Evolutionary conservation across 441 rosid genomes (phyloP).

Genomic region (Metrosideros polymorpha): DNA sequence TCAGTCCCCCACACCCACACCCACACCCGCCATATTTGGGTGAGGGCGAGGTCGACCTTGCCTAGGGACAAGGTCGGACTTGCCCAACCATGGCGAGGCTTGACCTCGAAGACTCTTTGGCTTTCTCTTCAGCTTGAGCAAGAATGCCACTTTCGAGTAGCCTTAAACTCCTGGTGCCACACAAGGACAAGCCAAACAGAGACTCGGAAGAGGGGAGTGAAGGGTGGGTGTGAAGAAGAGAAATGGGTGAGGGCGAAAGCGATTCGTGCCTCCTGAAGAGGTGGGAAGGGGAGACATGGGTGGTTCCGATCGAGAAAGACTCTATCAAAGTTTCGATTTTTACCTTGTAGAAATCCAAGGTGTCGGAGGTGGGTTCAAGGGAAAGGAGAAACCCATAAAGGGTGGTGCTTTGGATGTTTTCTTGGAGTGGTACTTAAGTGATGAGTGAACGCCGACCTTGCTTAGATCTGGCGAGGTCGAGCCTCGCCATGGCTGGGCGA

Average conservation of each 20-base stretch:
- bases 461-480: too few relatives aligned
- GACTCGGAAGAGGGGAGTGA: conserved; percentile 18
- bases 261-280: conserved; percentile 14
- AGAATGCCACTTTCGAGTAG: conserved; percentile 30
- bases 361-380: too few relatives aligned
- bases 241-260: conserved; percentile 7
- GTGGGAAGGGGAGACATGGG: conserved; percentile 23
- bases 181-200: conserved; percentile 7
- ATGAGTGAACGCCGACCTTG: too few relatives aligned
- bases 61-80: too few relatives aligned
- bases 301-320: conserved; percentile 28
- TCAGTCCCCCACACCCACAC: too few relatives aligned
- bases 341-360: not conserved
- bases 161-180: conserved; percentile 29
- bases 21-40: too few relatives aligned
- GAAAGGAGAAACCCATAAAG: not conserved
- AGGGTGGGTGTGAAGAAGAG: conserved; percentile 5
- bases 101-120: too few relatives aligned
- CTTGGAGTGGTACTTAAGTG: not conserved
- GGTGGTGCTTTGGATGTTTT: not conserved
- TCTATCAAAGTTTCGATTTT: conserved; percentile 31
- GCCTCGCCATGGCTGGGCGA: too few relatives aligned
- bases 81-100: too few relatives aligned
- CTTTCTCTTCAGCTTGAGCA: conserved; percentile 69
- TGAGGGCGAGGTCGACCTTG: too few relatives aligned